Evolutionary conservation across 2,329 filamentous ascomycete species (phyloP).

Genomic region (Hypoxylon sp.): DNA sequence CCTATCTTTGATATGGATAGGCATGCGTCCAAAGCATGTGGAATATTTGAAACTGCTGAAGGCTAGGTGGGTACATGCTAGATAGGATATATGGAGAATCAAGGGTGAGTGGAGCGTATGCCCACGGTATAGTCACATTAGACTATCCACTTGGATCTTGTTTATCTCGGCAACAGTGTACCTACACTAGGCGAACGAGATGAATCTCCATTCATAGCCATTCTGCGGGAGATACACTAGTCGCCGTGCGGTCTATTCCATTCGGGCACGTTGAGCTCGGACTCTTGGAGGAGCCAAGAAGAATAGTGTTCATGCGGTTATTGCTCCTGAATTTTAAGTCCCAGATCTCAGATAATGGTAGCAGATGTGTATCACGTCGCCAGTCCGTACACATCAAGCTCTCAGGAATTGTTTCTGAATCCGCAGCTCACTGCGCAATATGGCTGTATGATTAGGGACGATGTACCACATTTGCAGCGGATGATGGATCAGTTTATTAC

Average conservation of each 20-base stretch:
- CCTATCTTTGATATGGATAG: conserved; percentile 41
- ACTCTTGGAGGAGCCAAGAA: conserved; percentile 11
- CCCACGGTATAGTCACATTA: conserved; percentile 38
- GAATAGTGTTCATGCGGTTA: conserved; percentile 11
- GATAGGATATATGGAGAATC: conserved; percentile 39
- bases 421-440: conserved; percentile 22
- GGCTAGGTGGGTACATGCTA: conserved; percentile 36
- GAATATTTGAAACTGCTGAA: conserved; percentile 43
- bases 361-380: neutral
- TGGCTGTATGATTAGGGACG: conserved; percentile 1
- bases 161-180: conserved; percentile 38
- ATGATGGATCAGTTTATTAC: conserved; percentile 13
- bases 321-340: conserved; percentile 21
- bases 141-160: conserved; percentile 40
- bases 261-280: conserved; percentile 24
- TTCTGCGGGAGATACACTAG: neutral
- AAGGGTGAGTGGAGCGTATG: conserved; percentile 37
- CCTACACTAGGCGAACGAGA: conserved; percentile 25
- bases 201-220: conserved; percentile 25
- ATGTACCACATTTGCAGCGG: conserved; percentile 21
- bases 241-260: conserved; percentile 22
- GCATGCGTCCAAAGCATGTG: conserved; percentile 40
- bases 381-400: conserved; percentile 5
- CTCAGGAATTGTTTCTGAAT: conserved; percentile 5
- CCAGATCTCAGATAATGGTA: neutral